Base-by-base conservation (phyloP, 129 eudicot species). In the Silybum marianum region DNA sequence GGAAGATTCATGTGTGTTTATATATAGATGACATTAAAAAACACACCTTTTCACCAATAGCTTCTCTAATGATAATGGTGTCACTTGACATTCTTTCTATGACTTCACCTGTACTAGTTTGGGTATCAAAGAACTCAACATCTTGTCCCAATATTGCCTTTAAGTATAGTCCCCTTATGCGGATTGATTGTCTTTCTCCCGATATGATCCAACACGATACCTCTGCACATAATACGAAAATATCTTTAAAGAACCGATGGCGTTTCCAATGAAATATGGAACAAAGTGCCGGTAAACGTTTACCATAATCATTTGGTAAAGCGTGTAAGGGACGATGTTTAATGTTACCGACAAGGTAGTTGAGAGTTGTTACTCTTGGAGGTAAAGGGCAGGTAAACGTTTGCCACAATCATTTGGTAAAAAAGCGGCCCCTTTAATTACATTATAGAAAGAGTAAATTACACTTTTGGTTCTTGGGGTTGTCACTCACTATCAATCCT, bases 21-120 rank as follows among this genome's bases (percentile, higher is more conserved):
- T 32, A 32, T 3, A 32, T 3, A 32, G 22, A 18, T 16, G 22
- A 54, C 66, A 58, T 18, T 18, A 16, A 0, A 54, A 54, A 58
- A 5, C 66, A n/a, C 30, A 90, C 93, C 87, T 87, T 90, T 74
- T 87, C 93, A 0, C 93, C 93, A 86, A 90, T 81, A 72, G 93
- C 91, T 34, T 85, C 89, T 74, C 88, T 89, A 66, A 90, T 90
- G 46, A 85, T 87, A 65, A 87, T 84, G 23, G 93, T 87, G 78
- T 90, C 93, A 0, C 93, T 93, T 21, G 97, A 91, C 91, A 91
- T 89, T 71, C 89, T 87, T 19, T 87, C 89, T 13, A 89, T 88
- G 58, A 91, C 88, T 70, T 91, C 91, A 32, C 97, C 92, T 0
- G 97, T 91, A 13, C 84, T 76, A 12, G 97, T 87, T 82, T 91